Evolutionary conservation across 345 rosid genomes (phyloP).

Genomic region (Arabidopsis suecica): DNA sequence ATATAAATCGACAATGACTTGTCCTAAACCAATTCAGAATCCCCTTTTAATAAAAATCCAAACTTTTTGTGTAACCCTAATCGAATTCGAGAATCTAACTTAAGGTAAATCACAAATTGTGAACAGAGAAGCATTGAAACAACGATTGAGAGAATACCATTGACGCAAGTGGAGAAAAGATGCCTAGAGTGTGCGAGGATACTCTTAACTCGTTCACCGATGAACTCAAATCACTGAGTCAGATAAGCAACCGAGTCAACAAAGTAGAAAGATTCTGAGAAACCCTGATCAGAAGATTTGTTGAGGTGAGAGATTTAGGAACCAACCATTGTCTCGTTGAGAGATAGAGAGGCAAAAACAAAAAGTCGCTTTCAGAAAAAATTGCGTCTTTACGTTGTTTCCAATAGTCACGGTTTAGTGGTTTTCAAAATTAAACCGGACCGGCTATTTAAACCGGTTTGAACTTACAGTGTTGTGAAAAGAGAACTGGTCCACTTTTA

Average conservation of each 20-base stretch:
- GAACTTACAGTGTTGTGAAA: background rate
- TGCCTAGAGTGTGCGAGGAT: slow-evolving; percentile 26
- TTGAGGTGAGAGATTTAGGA: background rate
- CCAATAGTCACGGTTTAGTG: slow-evolving; percentile 11
- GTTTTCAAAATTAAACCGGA: background rate
- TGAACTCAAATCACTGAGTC: slow-evolving; percentile 13
- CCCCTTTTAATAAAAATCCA: background rate
- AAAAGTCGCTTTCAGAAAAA: too few relatives aligned
- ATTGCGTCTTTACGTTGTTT: slow-evolving; percentile 8
- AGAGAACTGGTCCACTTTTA: too few relatives aligned
- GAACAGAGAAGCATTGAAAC: background rate
- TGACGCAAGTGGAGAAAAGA: background rate
- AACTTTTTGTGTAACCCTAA: slow-evolving; percentile 1
- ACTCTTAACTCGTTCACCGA: slow-evolving; percentile 2
- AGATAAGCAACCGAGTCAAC: background rate
- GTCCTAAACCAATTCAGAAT: slow-evolving; percentile 4
- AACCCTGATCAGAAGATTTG: background rate
- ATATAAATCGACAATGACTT: background rate
- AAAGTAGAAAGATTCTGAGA: background rate
- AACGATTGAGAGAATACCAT: background rate
- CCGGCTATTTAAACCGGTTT: background rate
- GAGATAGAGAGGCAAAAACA: background rate
- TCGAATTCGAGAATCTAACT: slow-evolving; percentile 18
- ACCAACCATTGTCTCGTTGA: slow-evolving; percentile 30
- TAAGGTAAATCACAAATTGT: background rate